Evolutionary conservation across 1,139 yeast species (phyloP).

Genomic region (Citeromyces hawaiiensis): DNA sequence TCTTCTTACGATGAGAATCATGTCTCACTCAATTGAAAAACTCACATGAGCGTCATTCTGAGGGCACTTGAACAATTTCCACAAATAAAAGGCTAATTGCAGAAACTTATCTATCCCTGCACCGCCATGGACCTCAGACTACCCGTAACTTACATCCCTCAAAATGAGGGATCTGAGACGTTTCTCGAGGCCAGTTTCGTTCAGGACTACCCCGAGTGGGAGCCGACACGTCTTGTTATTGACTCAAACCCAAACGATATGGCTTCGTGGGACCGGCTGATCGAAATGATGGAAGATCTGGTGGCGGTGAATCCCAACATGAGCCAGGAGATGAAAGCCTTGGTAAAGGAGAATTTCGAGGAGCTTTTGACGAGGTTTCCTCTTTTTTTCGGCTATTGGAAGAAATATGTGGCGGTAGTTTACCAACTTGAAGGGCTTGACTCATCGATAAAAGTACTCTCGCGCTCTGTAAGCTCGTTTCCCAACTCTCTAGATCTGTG

Average conservation of each 20-base stretch:
- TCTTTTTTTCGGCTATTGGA: constrained; percentile 47
- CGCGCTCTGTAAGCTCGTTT: constrained; percentile 31
- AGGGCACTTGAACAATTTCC: too few species aligned
- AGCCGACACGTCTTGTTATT: background rate
- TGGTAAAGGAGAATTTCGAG: constrained; percentile 17
- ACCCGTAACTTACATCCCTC: constrained; percentile 1
- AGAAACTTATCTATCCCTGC: background rate
- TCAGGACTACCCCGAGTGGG: constrained; percentile 1
- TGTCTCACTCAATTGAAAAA: too few species aligned
- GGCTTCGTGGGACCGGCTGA: constrained; percentile 1
- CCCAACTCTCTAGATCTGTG: constrained; percentile 54
- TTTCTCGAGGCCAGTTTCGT: constrained; percentile 1
- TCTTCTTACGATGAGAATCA: too few species aligned
- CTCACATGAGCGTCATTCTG: too few species aligned
- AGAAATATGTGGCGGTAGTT: constrained; percentile 36
- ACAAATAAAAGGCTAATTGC: too few species aligned
- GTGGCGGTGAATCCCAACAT: constrained; percentile 1
- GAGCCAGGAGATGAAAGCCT: background rate
- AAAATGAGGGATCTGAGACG: background rate
- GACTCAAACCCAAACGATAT: background rate
- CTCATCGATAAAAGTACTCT: constrained; percentile 31
- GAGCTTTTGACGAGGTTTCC: constrained; percentile 39
- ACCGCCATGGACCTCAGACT: background rate
- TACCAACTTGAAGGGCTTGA: constrained; percentile 41
- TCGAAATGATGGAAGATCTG: constrained; percentile 1